phyloP scores from a whole-genome alignment of 1,139 yeast genomes.

The Blastobotrys buckinghamii region DNA sequence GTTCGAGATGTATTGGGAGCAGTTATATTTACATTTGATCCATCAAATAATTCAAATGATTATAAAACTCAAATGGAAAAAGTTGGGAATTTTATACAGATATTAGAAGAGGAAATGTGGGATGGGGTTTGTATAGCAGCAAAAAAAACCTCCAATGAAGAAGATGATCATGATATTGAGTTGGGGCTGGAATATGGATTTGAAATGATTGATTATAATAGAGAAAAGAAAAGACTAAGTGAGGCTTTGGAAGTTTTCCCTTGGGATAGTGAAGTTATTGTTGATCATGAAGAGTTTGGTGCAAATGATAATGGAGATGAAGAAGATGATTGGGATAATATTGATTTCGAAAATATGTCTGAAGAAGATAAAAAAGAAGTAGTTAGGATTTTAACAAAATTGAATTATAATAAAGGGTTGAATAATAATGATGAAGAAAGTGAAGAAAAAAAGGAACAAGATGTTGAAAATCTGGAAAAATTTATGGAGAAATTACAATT shows the following conservation, averaged over 20 bases:
- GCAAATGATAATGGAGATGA: conserved; percentile 7
- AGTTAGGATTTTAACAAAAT: conserved; percentile 9
- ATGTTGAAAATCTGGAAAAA: conserved; percentile 24
- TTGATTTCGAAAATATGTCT: conserved; percentile 7
- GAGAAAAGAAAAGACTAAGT: conserved; percentile 16
- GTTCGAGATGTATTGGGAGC: conserved; percentile 39
- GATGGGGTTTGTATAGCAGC: conserved; percentile 27
- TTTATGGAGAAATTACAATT: conserved; percentile 22
- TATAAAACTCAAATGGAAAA: conserved; percentile 13
- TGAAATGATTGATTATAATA: conserved; percentile 23
- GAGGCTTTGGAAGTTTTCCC: conserved; percentile 27
- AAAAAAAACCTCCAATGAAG: conserved; percentile 8
- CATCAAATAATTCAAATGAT: not conserved
- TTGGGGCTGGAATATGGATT: conserved; percentile 25
- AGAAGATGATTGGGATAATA: conserved; percentile 15
- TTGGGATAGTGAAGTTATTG: conserved; percentile 18
- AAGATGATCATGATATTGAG: conserved; percentile 14
- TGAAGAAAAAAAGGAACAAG: conserved; percentile 21
- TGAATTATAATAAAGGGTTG: conserved; percentile 15
- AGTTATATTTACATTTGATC: conserved; percentile 34
- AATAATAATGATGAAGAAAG: conserved; percentile 8
- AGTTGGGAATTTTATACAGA: conserved; percentile 19
- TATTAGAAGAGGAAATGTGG: conserved; percentile 26
- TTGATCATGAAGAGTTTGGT: conserved; percentile 1
- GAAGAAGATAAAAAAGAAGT: conserved; percentile 13